A percentile compares a stretch with the other conserved stretches of the same genome.
Conservation (phyloP, 441 rosid species). For the Populus hybrid region DNA sequence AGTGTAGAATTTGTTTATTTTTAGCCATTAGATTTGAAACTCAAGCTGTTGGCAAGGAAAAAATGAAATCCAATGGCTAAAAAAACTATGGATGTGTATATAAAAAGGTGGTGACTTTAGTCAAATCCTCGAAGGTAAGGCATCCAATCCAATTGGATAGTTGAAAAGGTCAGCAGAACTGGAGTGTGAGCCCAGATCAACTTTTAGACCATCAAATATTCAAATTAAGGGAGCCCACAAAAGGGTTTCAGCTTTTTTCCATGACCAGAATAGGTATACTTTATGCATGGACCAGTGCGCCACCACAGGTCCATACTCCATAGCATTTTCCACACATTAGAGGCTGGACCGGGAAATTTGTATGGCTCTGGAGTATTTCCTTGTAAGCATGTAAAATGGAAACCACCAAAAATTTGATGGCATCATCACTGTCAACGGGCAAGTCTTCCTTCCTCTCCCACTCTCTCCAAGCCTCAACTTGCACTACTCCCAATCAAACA, state of each 20-base stretch:
- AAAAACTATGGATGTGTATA: no score
- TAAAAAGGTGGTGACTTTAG: neutral
- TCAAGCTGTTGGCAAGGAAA: no score
- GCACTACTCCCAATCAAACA: no score
- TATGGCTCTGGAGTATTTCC: conserved; percentile 13
- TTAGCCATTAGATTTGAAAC: no score
- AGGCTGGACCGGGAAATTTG: neutral
- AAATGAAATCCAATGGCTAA: no score
- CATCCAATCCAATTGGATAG: neutral
- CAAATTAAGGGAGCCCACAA: neutral
- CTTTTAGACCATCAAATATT: neutral
- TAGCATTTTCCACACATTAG: neutral
- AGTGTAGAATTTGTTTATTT: no score
- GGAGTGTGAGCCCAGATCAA: neutral
- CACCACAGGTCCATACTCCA: neutral
- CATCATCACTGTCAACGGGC: neutral
- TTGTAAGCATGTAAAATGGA: neutral
- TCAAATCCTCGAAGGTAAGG: neutral
- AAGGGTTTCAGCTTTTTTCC: neutral
- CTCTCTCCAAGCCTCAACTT: neutral
- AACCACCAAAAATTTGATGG: conserved; percentile 26
- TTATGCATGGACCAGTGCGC: neutral
- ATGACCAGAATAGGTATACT: neutral
- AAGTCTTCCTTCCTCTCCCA: no score
- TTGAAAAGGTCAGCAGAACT: neutral